phyloP scores from a whole-genome alignment of 768 basidiomycete genomes.

The Mycena sanguinolenta region DNA sequence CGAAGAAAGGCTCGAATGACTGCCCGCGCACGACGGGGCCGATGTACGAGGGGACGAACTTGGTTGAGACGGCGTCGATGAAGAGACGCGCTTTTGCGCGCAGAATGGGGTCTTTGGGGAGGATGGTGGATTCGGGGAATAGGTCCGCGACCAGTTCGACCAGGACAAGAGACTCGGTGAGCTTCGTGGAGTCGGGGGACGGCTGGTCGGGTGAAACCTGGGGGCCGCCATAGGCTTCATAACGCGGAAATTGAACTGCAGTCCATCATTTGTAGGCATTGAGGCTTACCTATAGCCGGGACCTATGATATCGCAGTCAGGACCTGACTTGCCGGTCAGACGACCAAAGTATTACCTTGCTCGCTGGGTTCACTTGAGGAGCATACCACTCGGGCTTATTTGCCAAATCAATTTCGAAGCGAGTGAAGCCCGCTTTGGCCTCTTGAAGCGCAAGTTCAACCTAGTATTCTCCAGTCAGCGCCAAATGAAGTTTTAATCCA shows the following conservation, averaged over 20 bases:
- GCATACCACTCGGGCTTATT: constrained; percentile 83
- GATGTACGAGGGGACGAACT: constrained; percentile 55
- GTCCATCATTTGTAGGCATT: too few relatives aligned
- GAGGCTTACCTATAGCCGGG: constrained; percentile 19
- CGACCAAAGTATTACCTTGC: constrained; percentile 61
- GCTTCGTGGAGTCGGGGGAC: constrained; percentile 69
- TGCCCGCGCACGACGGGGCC: constrained; percentile 55
- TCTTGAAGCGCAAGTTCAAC: constrained; percentile 74
- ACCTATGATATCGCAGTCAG: not conserved
- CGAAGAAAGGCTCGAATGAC: constrained; percentile 55
- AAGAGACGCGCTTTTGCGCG: constrained; percentile 76
- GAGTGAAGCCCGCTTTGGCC: constrained; percentile 60
- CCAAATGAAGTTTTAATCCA: not conserved
- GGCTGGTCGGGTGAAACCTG: constrained; percentile 66
- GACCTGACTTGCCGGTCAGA: not conserved
- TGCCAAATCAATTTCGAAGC: constrained; percentile 69
- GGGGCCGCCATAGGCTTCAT: constrained; percentile 76
- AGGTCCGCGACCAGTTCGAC: constrained; percentile 78
- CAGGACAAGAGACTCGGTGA: constrained; percentile 76
- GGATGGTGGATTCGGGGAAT: constrained; percentile 59
- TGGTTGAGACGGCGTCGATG: constrained; percentile 66
- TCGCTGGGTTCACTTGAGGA: constrained; percentile 72
- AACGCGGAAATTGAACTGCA: constrained; percentile 19
- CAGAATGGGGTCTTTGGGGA: constrained; percentile 67
- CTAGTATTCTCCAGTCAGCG: constrained; percentile 46